Conservation (phyloP, 805 yeast species). For the Spathaspora passalidarum region DNA sequence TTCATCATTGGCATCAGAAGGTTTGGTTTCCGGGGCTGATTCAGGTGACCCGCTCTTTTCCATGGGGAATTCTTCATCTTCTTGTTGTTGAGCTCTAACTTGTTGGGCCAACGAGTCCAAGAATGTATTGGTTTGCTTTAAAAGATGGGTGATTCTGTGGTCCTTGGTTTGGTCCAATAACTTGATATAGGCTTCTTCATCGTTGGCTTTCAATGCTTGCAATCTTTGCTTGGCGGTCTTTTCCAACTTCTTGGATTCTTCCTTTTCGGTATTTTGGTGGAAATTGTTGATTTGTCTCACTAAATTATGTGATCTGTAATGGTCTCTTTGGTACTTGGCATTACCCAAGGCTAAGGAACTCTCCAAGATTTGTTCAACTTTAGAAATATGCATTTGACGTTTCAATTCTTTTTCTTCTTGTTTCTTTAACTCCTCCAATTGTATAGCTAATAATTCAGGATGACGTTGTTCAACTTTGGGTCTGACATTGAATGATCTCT, state of each 20-base stretch:
- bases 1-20: conserved; percentile 46
- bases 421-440: conserved; percentile 68
- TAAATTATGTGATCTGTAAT: conserved; percentile 23
- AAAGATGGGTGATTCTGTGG: conserved; percentile 79
- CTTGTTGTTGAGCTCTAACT: conserved; percentile 71
- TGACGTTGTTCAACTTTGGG: conserved; percentile 69
- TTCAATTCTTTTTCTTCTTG: conserved; percentile 51
- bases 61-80: conserved; percentile 22
- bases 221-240: conserved; percentile 84
- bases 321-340: conserved; percentile 17
- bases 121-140: conserved; percentile 75
- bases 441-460: conserved; percentile 73
- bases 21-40: conserved; percentile 13
- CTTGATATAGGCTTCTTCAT: conserved; percentile 84
- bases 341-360: conserved; percentile 23
- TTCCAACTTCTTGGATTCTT: conserved; percentile 71
- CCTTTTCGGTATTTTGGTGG: conserved; percentile 64
- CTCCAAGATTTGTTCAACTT: conserved; percentile 35
- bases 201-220: conserved; percentile 82
- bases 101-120: conserved; percentile 77
- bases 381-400: conserved; percentile 48
- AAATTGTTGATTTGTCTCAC: conserved; percentile 40
- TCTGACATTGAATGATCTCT: conserved; percentile 64
- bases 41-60: conserved; percentile 27
- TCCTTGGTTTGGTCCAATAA: conserved; percentile 83